Conservation (phyloP, 768 basidiomycete species). For the Tephrocybe rancida region DNA sequence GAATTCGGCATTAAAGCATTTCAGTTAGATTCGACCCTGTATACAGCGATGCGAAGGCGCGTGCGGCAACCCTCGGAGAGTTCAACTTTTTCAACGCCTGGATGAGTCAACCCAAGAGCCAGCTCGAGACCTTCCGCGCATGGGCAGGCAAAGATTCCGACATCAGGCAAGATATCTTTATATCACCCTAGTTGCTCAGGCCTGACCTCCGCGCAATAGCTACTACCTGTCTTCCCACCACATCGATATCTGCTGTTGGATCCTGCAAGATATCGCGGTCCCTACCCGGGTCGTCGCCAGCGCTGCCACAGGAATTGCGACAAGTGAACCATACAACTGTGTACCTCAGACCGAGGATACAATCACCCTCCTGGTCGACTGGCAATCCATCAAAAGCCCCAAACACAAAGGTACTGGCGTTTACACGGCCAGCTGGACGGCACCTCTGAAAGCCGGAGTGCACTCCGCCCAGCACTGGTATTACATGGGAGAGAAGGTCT, state of each 20-base stretch:
- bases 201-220: slow-evolving; percentile 34
- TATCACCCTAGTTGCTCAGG: not conserved
- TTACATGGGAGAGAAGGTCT: slow-evolving; percentile 90
- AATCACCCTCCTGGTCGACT: slow-evolving; percentile 92
- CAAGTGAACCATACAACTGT: slow-evolving; percentile 86
- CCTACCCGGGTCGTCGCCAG: slow-evolving; percentile 89
- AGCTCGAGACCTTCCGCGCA: slow-evolving; percentile 91
- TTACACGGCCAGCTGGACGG: slow-evolving; percentile 95
- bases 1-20: not conserved
- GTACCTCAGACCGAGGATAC: slow-evolving; percentile 90
- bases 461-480: slow-evolving; percentile 94
- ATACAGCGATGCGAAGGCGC: slow-evolving; percentile 87
- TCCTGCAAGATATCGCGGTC: slow-evolving; percentile 72
- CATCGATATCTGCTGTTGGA: slow-evolving; percentile 89
- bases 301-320: slow-evolving; percentile 90
- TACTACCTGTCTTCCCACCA: slow-evolving; percentile 97
- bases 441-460: slow-evolving; percentile 86
- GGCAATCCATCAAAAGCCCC: slow-evolving; percentile 78
- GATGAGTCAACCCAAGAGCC: slow-evolving; percentile 97
- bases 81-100: slow-evolving; percentile 96
- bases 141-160: slow-evolving; percentile 97
- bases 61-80: slow-evolving; percentile 77
- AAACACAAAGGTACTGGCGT: slow-evolving; percentile 85
- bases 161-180: slow-evolving; percentile 57
- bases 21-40: slow-evolving; percentile 76